Conservation (phyloP, 2,329 filamentous ascomycete species). For the Stachybotrys echinatus region DNA sequence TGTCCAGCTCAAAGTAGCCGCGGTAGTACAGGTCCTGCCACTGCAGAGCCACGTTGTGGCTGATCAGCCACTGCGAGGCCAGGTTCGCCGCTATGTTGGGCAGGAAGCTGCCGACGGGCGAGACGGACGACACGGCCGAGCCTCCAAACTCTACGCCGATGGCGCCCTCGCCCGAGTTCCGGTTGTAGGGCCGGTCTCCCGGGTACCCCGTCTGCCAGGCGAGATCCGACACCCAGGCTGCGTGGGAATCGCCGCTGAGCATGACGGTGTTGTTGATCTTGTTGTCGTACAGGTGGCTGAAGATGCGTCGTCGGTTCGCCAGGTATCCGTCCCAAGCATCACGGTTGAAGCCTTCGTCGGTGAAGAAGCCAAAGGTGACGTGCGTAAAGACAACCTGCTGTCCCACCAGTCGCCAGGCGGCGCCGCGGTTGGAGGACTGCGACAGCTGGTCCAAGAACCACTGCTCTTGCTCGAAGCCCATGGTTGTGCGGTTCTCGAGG, state of each 20-base stretch:
- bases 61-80: conserved; percentile 6
- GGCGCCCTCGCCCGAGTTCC: conserved; percentile 45
- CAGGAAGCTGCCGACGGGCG: conserved; percentile 23
- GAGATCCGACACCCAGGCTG: conserved; percentile 56
- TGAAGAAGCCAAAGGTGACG: conserved; percentile 27
- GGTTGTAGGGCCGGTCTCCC: conserved; percentile 46
- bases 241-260: conserved; percentile 65
- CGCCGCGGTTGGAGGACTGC: conserved; percentile 53
- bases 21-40: conserved; percentile 72
- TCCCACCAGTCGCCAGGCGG: conserved; percentile 68
- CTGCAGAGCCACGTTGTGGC: conserved; percentile 57
- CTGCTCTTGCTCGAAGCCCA: conserved; percentile 67
- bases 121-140: conserved; percentile 55
- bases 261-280: conserved; percentile 70
- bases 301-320: conserved; percentile 66
- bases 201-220: conserved; percentile 38
- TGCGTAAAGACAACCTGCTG: conserved; percentile 65
- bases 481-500: conserved; percentile 51
- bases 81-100: background rate
- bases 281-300: conserved; percentile 60
- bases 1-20: conserved; percentile 64
- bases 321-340: conserved; percentile 51
- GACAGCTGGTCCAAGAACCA: conserved; percentile 64
- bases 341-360: conserved; percentile 16
- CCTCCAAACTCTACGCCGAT: conserved; percentile 63